Base-by-base conservation (phyloP, 257 asterid species). In the Orobanche coerulescens region DNA sequence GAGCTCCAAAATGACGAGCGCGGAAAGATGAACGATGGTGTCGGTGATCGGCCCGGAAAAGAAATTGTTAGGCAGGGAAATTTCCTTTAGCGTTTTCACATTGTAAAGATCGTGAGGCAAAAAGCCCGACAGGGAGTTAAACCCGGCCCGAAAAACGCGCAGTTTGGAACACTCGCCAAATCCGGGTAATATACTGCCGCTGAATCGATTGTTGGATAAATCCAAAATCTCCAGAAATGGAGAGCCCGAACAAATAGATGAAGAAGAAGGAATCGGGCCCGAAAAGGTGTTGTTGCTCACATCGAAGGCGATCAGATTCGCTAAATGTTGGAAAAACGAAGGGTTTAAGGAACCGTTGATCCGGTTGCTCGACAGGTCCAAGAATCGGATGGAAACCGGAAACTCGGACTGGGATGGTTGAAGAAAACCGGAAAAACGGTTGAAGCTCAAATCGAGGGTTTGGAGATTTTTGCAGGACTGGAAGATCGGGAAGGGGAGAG, bases 261-360 rank as follows among this genome's bases (percentile, higher is more conserved):
- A 60, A 14, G 5, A 18, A 19, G 4, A 4, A 6, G 81, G 86
- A 20, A 77, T 44, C 5, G 79, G 43, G 6, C 82, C 83, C 0
- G 68, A 1, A 14, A 82, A 71, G 36, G 37, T 26, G 70, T 82
- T 82, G 69, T 68, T 77, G 64, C 86, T 79, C 58, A 77, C 65
- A 49, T 79, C 77, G 69, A 79, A 59, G 42, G 24, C 10, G 49
- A 60, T 18, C 52, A 82, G 61, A 28, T 37, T 70, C 10, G 28
- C n/a, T 0, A 73, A 61, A 5, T 24, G 15, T 1, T 47, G 47
- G 13, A 79, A 64, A 20, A 74, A 12, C 0, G 67, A 61, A 53
- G 53, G 24, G 26, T 47, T 39, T 18, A 0, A 79, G 10, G 78
- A 69, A 8, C 73, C 80, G 14, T 74, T 77, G 19, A 82, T 70